phyloP scores from a whole-genome alignment of 192 early-diverging fungal species.

The Thamnidium elegans region DNA sequence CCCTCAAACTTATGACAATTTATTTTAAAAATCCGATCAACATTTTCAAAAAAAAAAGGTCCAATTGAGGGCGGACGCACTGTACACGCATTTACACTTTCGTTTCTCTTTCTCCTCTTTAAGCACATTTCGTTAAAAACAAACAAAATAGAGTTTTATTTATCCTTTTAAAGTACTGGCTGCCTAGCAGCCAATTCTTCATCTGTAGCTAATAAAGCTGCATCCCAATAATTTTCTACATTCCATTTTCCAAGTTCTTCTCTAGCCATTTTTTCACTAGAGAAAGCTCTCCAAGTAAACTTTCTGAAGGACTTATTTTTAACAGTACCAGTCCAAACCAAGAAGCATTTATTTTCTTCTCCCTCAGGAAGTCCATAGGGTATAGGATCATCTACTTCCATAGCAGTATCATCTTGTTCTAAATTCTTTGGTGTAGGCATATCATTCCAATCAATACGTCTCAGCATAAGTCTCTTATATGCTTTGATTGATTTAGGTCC shows the following conservation, averaged over 20 bases:
- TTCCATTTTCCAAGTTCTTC: constrained; percentile 68
- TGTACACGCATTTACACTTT: background rate
- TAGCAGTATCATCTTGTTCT: constrained; percentile 22
- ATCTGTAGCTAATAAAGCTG: constrained; percentile 54
- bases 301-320: constrained; percentile 72
- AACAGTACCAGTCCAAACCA: constrained; percentile 94
- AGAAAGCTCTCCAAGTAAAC: constrained; percentile 68
- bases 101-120: background rate
- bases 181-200: constrained; percentile 42
- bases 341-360: constrained; percentile 75
- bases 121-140: background rate
- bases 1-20: too few species aligned
- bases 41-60: too few species aligned
- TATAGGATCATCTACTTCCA: constrained; percentile 43
- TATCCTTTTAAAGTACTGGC: constrained; percentile 27
- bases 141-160: background rate
- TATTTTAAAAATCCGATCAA: background rate
- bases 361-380: constrained; percentile 41
- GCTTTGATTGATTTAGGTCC: constrained; percentile 82
- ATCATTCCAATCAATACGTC: constrained; percentile 90
- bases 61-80: too few species aligned
- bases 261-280: constrained; percentile 71
- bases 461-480: constrained; percentile 96
- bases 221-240: constrained; percentile 88
- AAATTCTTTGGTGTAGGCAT: constrained; percentile 42